Evolutionary conservation across 2,329 filamentous ascomycete genomes (phyloP).

Genomic region (Ceratocystis variospora): DNA sequence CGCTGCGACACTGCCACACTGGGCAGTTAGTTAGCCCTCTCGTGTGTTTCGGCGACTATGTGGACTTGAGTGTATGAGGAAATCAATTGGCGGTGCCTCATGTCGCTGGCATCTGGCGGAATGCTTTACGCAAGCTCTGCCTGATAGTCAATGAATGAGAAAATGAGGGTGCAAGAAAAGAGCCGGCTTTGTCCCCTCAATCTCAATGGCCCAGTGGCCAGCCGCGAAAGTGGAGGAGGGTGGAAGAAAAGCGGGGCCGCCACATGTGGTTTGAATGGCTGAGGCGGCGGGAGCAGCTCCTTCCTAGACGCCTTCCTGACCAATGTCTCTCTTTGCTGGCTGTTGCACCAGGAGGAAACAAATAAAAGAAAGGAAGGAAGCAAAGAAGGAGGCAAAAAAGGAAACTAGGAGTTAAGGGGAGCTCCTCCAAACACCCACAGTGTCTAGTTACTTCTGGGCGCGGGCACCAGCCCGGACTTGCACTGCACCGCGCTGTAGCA

Average conservation of each 20-base stretch:
- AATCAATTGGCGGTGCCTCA: too few relatives aligned
- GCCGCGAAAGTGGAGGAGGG: background rate
- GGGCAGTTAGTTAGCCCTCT: background rate
- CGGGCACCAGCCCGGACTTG: background rate
- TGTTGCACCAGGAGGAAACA: background rate
- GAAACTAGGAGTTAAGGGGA: background rate
- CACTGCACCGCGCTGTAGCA: background rate
- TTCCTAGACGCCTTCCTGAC: background rate
- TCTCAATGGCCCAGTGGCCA: background rate
- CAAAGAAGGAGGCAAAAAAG: too few relatives aligned
- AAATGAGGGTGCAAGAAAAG: background rate
- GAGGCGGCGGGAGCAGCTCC: background rate
- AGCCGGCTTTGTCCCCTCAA: background rate
- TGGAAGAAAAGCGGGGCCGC: constrained; percentile 2
- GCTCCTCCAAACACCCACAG: background rate
- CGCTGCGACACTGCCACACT: background rate
- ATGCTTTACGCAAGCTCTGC: background rate
- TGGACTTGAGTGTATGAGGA: too few relatives aligned
- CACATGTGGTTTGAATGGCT: background rate
- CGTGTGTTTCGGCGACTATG: too few relatives aligned
- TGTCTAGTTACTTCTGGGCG: constrained; percentile 1
- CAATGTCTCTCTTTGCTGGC: background rate
- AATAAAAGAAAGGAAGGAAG: background rate
- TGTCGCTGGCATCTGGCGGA: too few relatives aligned
- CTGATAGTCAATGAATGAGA: background rate